These are phyloP conservation scores for Trichoderma afroharzianum DNA, from an alignment of 2,329 filamentous ascomycete species.

Conservation along the genomic window DNA sequence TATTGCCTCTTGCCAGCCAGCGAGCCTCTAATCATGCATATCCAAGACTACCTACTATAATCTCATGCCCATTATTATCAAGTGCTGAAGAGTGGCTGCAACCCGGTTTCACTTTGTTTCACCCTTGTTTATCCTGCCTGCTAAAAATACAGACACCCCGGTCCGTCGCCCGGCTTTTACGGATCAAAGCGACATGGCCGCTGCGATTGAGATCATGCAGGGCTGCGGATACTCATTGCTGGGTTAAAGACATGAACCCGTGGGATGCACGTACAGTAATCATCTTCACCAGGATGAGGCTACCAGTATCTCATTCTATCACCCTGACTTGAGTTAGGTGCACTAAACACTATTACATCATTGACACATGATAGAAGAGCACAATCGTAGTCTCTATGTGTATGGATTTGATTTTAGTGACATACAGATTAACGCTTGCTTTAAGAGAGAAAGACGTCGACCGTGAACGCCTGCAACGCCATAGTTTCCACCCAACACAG, in stretches of 20 bases:
- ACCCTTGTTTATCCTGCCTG: neutral
- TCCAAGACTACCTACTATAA: neutral
- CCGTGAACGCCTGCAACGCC: neutral
- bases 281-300: neutral
- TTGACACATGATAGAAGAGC: neutral
- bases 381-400: neutral
- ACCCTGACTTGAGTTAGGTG: neutral
- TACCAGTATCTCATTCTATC: neutral
- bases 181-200: neutral
- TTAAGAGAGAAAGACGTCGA: neutral
- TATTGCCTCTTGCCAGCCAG: neutral
- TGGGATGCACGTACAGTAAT: neutral
- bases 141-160: conserved; percentile 8
- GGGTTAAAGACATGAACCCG: neutral
- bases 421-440: neutral
- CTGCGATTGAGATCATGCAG: conserved; percentile 8
- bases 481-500: neutral
- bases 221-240: neutral
- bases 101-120: neutral
- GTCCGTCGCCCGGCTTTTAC: neutral
- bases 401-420: neutral
- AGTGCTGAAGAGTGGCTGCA: neutral
- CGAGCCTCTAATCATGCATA: neutral
- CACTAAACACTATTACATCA: neutral
- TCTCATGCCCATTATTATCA: neutral